Evolutionary conservation across 345 rosid species (phyloP).

Genomic region (Boechera divaricarpa): DNA sequence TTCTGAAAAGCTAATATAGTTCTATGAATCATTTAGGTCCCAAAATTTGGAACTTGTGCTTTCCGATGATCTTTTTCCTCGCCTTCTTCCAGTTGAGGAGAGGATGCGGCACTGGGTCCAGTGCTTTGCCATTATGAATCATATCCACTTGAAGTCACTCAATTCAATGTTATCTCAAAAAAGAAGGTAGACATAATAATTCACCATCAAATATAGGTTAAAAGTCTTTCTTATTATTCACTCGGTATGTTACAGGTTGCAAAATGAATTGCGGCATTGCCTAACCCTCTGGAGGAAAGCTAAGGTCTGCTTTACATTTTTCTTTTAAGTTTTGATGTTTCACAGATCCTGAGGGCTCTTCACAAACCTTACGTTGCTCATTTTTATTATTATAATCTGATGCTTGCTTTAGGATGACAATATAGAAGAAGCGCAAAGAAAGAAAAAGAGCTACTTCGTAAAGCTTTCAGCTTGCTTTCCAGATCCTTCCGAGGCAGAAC

Average conservation of each 20-base stretch:
- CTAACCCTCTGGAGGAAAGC: conserved; percentile 63
- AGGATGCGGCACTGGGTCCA: conserved; percentile 80
- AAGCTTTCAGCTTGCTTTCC: conserved; percentile 83
- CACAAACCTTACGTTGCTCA: conserved; percentile 21
- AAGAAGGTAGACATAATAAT: conserved; percentile 59
- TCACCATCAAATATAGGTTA: conserved; percentile 31
- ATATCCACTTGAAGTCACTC: conserved; percentile 71
- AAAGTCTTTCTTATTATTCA: conserved; percentile 32
- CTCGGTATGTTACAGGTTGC: conserved; percentile 66
- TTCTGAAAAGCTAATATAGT: conserved; percentile 25
- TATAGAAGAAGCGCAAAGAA: conserved; percentile 59
- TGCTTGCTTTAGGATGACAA: conserved; percentile 56
- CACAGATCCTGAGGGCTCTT: conserved; percentile 23
- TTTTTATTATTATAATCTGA: conserved; percentile 23
- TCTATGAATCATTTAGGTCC: conserved; percentile 53
- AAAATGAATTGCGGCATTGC: conserved; percentile 69
- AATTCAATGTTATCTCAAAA: conserved; percentile 73
- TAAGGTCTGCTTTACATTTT: conserved; percentile 36
- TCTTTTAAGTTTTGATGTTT: conserved; percentile 21
- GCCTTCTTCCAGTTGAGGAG: conserved; percentile 63
- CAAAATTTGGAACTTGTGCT: conserved; percentile 78
- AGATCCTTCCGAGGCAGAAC: conserved; percentile 79
- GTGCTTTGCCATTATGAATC: conserved; percentile 68
- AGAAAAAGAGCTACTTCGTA: conserved; percentile 50
- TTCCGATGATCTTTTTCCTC: conserved; percentile 74